These are phyloP conservation scores for Camellia sinensis DNA, from an alignment of 148 eudicot genomes.

Conservation along the genomic window DNA sequence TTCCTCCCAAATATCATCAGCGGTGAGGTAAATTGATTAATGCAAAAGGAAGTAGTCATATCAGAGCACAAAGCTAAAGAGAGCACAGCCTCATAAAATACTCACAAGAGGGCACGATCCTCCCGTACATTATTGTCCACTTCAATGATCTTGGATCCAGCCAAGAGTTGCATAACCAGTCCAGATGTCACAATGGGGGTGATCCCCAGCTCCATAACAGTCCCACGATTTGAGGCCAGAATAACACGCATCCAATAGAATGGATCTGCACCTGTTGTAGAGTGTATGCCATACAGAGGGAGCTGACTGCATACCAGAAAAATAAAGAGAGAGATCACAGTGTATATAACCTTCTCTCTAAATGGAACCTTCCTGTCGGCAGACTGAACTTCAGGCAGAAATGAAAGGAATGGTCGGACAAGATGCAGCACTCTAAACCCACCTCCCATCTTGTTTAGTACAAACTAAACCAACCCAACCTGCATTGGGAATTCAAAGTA, in stretches of 20 bases:
- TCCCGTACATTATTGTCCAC: conserved; percentile 85
- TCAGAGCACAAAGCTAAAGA: too few species aligned
- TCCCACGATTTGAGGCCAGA: conserved; percentile 83
- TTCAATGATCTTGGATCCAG: conserved; percentile 83
- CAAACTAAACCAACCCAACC: conserved; percentile 20
- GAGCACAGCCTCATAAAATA: neutral
- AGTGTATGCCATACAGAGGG: conserved; percentile 86
- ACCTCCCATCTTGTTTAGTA: conserved; percentile 55
- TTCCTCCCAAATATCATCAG: too few species aligned
- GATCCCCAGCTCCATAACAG: conserved; percentile 88
- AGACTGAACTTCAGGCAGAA: conserved; percentile 75
- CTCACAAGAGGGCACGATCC: conserved; percentile 82
- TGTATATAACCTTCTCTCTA: conserved; percentile 85
- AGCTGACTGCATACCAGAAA: conserved; percentile 89
- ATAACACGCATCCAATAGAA: conserved; percentile 93
- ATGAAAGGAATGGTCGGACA: conserved; percentile 75
- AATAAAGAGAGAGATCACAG: conserved; percentile 76
- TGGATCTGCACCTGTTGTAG: conserved; percentile 72
- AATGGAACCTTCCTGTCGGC: conserved; percentile 78
- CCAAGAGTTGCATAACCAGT: conserved; percentile 79
- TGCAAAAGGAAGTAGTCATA: too few species aligned
- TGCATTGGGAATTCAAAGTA: conserved; percentile 16
- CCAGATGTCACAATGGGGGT: conserved; percentile 89
- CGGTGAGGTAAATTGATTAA: too few species aligned
- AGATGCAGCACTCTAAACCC: conserved; percentile 80